Evolutionary conservation across 768 basidiomycete species (phyloP), one percentile per base, ranked within the genome.

Genomic region (Macrocybe gigantea): DNA sequence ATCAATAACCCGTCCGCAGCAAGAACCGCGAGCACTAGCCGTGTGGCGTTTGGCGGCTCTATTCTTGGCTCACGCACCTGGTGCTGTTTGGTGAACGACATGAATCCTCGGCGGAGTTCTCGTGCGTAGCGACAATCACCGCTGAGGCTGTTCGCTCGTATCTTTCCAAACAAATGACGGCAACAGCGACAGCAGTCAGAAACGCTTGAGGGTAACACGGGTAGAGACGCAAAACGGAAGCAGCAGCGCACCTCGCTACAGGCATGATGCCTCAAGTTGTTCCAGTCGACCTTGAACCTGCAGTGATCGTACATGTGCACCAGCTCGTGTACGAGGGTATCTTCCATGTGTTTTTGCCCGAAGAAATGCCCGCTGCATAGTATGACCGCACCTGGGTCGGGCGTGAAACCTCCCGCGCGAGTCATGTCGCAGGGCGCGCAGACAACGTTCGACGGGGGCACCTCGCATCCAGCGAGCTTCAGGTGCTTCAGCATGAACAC

Each of bases 301-400:
- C 90, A 88, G 53, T 95, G 89, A 64, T 99, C 96, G 62, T 89
- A 98, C 78, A 93, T 83, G 61, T 98, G 96, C 22, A 98, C 68
- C 40, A 98, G 78, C 62, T 99, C 96, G 60, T 99, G 96, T 14
- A 88, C 78, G 33, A 99, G 70, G 31, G 94, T 95, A 58, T 91
- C 81, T 65, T 98, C 93, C 87, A 94, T 85, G 56, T 96, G 93
- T 33, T 76, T 78, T 61, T 90, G 85, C 63, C 73, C 79, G 62
- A 82, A 77, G 57, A 93, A 87, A 41, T 84, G 77, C 39, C 92
- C 88, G 51, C 93, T 82, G 61, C 95, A 99, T 2, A 99, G 70
- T 6, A 92, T 65, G 22, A 97, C 80, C 3, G 85, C 86, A 11
- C 89, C 88, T 10, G 80, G 77, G 4, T 86, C 78, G 1, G 89